A percentile compares a stretch with the other conserved stretches of the same genome.
These are phyloP conservation scores for Penicillium sp. DNA, from an alignment of 2,329 filamentous ascomycete genomes.

Conservation along the genomic window DNA sequence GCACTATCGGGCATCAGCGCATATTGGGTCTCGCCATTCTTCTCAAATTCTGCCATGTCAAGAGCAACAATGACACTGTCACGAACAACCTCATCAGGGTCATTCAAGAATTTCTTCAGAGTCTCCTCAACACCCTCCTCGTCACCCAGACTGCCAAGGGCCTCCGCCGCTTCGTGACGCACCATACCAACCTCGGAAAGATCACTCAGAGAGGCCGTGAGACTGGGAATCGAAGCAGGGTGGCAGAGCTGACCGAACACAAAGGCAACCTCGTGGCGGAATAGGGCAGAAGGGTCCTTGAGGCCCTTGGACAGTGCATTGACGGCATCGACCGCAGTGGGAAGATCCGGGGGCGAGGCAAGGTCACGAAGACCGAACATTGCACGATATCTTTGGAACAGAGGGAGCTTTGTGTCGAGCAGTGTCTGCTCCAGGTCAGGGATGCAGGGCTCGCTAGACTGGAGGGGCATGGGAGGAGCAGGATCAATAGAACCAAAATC, in stretches of 20 bases:
- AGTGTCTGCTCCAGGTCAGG: slow-evolving; percentile 73
- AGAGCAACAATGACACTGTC: slow-evolving; percentile 94
- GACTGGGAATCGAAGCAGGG: slow-evolving; percentile 91
- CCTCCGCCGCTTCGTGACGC: slow-evolving; percentile 94
- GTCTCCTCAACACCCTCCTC: slow-evolving; percentile 90
- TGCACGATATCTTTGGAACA: slow-evolving; percentile 92
- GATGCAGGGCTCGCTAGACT: slow-evolving; percentile 64
- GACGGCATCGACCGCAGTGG: slow-evolving; percentile 85
- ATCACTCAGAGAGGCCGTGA: slow-evolving; percentile 77
- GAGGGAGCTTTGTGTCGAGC: slow-evolving; percentile 74
- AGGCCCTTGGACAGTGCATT: slow-evolving; percentile 84
- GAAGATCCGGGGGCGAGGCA: slow-evolving; percentile 86
- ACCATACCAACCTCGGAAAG: slow-evolving; percentile 90
- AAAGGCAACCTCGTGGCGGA: slow-evolving; percentile 97
- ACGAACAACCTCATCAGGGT: slow-evolving; percentile 88
- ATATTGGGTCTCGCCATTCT: slow-evolving; percentile 84
- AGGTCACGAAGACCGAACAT: slow-evolving; percentile 98
- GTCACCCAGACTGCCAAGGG: slow-evolving; percentile 88
- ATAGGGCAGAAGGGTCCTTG: slow-evolving; percentile 82
- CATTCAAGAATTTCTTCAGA: slow-evolving; percentile 79
- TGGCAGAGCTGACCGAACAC: slow-evolving; percentile 96
- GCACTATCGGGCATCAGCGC: slow-evolving; percentile 74
- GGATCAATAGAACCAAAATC: slow-evolving; percentile 96
- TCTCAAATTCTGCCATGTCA: slow-evolving; percentile 98
- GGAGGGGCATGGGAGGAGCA: slow-evolving; percentile 80